Conservation (phyloP, 2,329 filamentous ascomycete species). For the Xylaria sp. region DNA sequence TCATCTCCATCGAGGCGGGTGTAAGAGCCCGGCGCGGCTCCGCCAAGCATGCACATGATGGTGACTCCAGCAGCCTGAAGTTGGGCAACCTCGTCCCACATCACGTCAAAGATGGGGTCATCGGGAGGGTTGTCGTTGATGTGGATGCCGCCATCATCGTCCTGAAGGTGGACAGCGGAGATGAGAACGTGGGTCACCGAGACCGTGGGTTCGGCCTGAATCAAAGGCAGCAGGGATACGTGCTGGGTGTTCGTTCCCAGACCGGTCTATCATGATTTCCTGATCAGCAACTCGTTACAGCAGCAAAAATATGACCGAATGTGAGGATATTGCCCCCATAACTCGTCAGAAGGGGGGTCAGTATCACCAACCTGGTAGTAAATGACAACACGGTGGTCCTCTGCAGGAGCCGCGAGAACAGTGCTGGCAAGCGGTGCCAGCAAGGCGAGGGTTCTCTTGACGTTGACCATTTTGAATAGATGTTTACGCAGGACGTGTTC, state of each 20-base stretch:
- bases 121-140: slow-evolving; percentile 74
- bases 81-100: slow-evolving; percentile 73
- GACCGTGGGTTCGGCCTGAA: slow-evolving; percentile 41
- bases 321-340: background rate
- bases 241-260: slow-evolving; percentile 38
- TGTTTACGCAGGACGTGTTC: background rate
- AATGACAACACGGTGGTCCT: slow-evolving; percentile 41
- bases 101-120: slow-evolving; percentile 59
- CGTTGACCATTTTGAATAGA: slow-evolving; percentile 24
- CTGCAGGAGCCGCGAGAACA: slow-evolving; percentile 17
- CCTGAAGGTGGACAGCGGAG: slow-evolving; percentile 79
- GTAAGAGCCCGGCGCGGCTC: slow-evolving; percentile 53
- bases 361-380: slow-evolving; percentile 13
- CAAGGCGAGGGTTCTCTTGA: slow-evolving; percentile 21
- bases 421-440: slow-evolving; percentile 20
- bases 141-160: slow-evolving; percentile 58
- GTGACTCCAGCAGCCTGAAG: slow-evolving; percentile 71
- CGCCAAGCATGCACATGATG: slow-evolving; percentile 57
- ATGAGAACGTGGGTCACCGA: slow-evolving; percentile 74
- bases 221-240: slow-evolving; percentile 50
- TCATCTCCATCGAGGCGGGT: slow-evolving; percentile 49
- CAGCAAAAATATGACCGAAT: background rate
- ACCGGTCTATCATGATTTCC: slow-evolving; percentile 41
- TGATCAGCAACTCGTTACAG: slow-evolving; percentile 23
- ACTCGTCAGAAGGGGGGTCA: too few relatives aligned